Evolutionary conservation across 805 yeast species (phyloP), one percentile per base, ranked within the genome.

Genomic region (Nakazawaea holstii): DNA sequence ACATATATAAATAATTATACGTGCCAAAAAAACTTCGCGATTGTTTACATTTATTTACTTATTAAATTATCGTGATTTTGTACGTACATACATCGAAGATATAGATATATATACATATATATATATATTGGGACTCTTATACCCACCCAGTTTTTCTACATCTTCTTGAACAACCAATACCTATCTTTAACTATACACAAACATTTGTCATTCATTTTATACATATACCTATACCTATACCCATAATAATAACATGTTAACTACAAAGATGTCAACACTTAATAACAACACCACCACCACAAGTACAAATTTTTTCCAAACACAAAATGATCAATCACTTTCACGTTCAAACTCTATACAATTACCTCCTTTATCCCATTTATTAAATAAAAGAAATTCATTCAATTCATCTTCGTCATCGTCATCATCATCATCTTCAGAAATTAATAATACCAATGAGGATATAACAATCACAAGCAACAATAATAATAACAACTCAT

Each of bases 281-380:
- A 39, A 28, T 24, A 39, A 28, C 28, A 20, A 20, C 24, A 20
- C 24, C 24, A 20, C 24, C 3, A 20, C 24, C 24, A 14, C 42
- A 29, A 14, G 26, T 36, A 15, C 17, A 11, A 36, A 36, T 17
- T 15, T 17, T 36, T 36, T 36, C 6, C 39, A 36, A 10, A 8
- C 35, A 39, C 14, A 9, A 14, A 30, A 29, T 39, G 35, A 30
- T 11, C 43, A 39, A 9, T 27, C 41, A 39, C 14, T 13, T 8
- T 13, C 32, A 13, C 8, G 36, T 30, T n/a, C 43, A 14, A 26
- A 41, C 8, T 13, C 17, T 8, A 42, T 42, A 26, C 45, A 42
- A 14, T 27, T 42, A 10, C 45, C 45, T 28, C 45, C 45, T 8
- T 42, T 42, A 15, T 42, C 45, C 20, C 36, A 35, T 27, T 35